Base-by-base conservation (phyloP, 768 basidiomycete genomes). In the Roridomyces roridus region DNA sequence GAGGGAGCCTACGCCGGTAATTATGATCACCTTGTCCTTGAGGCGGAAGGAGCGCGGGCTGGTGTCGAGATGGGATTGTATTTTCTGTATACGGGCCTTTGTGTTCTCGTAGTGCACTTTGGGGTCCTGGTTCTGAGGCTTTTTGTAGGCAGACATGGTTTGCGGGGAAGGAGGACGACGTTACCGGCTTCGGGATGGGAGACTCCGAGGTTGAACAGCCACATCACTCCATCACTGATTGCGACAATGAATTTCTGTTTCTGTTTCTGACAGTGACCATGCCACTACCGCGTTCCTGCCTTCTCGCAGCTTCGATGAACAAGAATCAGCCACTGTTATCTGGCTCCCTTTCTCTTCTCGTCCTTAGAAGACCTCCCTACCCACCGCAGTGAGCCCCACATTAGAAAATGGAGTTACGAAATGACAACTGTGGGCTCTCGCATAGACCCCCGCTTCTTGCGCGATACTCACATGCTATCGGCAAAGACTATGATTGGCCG, bases 1-100 rank as follows among this genome's bases (percentile, higher is more conserved):
- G 62, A 89, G 68, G 18, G 92, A 94, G 26, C 91, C 89, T 26
- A 89, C 93, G 17, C 95, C 95, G 0, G 95, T 96, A 64, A 96
- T 83, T 52, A 96, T 80, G 65, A 89, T 92, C 23, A 95, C 91
- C 71, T 94, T 96, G 60, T 80, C 85, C 67, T 79, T 80, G 60
- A 96, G 79, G 64, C 85, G 80, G 18, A 73, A 76, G 25, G 77
- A 72, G 37, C 87, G 80, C 26, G 85, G 77, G 20, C 83, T 65
- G 24, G 70, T 76, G 39, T 78, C 69, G 34, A 94, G 78, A 56
- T 94, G 92, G 0, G 82, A 77, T 68, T 87, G 86, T 51, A 94
- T 85, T 64, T 81, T 82, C 47, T 83, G 71, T 21, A 94, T 77
- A 20, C 92, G 85, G 6, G 84, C 77, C n/a, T 81, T 69, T 14